Evolutionary conservation across 345 rosid species (phyloP).

Genomic region (Dipteronia dyeriana): DNA sequence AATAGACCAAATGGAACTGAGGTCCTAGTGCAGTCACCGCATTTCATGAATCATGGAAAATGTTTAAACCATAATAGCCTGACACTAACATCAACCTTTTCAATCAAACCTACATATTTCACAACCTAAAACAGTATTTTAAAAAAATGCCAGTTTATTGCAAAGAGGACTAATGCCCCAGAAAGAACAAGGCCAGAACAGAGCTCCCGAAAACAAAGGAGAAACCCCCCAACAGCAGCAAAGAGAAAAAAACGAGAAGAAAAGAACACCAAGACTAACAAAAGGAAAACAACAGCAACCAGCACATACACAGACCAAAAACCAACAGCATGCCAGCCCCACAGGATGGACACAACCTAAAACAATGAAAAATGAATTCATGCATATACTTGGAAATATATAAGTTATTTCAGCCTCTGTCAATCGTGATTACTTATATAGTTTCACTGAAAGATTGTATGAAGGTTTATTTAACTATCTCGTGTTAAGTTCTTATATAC

Average conservation of each 20-base stretch:
- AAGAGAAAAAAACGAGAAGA: no score
- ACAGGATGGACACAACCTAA: background rate
- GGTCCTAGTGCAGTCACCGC: background rate
- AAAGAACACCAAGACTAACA: no score
- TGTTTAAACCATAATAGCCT: background rate
- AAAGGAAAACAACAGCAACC: no score
- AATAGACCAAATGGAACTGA: background rate
- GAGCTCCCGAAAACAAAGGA: no score
- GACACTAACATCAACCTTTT: background rate
- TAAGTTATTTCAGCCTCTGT: background rate
- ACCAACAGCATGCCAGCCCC: no score
- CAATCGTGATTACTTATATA: background rate
- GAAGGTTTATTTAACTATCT: background rate
- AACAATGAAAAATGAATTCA: background rate
- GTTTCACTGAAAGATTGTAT: background rate
- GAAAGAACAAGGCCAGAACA: no score
- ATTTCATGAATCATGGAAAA: background rate
- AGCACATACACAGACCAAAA: no score
- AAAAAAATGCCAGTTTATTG: no score
- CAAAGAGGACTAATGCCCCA: no score
- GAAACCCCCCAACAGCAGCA: no score
- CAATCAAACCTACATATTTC: background rate
- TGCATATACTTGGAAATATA: background rate
- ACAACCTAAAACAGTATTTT: background rate
- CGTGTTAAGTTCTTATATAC: background rate